Evolutionary conservation across 192 early-diverging fungal species (phyloP).

Genomic region (Backusella liffmaniae): DNA sequence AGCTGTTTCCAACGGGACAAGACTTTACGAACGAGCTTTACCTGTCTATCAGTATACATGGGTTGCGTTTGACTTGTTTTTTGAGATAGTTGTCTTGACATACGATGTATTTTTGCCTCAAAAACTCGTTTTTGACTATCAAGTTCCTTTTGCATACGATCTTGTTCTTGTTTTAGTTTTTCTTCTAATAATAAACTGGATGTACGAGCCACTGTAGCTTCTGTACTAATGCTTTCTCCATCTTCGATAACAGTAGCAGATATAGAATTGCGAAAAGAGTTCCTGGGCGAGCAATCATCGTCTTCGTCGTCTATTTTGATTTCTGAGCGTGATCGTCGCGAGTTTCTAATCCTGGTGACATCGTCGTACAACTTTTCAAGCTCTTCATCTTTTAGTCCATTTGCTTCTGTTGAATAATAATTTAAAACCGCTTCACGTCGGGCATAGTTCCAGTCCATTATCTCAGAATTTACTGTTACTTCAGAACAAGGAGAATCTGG

Average conservation of each 20-base stretch:
- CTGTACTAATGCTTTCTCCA: slow-evolving; percentile 37
- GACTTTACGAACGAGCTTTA: slow-evolving; percentile 38
- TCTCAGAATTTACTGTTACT: slow-evolving; percentile 43
- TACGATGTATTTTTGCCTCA: slow-evolving; percentile 50
- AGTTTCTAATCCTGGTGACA: slow-evolving; percentile 50
- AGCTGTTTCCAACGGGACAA: slow-evolving; percentile 49
- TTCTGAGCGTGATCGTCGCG: slow-evolving; percentile 48
- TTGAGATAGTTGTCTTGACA: slow-evolving; percentile 38
- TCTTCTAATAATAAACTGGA: slow-evolving; percentile 34
- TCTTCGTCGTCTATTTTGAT: slow-evolving; percentile 39
- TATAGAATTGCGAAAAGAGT: slow-evolving; percentile 22
- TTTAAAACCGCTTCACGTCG: slow-evolving; percentile 67
- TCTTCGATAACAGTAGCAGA: slow-evolving; percentile 32
- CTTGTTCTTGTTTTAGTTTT: slow-evolving; percentile 46
- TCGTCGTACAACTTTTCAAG: slow-evolving; percentile 56
- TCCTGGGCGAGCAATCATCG: slow-evolving; percentile 21
- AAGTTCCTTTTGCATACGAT: slow-evolving; percentile 50
- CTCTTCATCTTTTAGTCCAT: slow-evolving; percentile 57
- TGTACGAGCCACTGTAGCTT: slow-evolving; percentile 26
- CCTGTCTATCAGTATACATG: slow-evolving; percentile 44
- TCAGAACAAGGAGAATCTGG: slow-evolving; percentile 33
- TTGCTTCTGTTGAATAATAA: slow-evolving; percentile 35
- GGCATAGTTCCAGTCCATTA: slow-evolving; percentile 78
- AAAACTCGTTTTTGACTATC: slow-evolving; percentile 52
- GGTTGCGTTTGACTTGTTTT: slow-evolving; percentile 35